phyloP scores from a whole-genome alignment of 345 rosid genomes.

The Pseudoturritis turrita region DNA sequence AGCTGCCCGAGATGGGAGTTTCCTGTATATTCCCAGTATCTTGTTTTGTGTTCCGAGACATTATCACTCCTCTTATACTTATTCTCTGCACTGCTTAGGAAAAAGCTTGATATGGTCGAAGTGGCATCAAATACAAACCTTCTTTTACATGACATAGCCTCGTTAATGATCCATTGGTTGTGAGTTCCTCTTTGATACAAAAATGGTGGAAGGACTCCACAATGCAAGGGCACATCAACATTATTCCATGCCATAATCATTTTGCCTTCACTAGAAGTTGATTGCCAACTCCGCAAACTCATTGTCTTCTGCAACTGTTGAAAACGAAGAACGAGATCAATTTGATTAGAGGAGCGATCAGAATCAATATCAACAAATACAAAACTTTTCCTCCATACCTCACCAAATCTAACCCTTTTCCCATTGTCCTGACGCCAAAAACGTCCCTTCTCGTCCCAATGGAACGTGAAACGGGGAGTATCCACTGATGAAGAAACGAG shows the following conservation, averaged over 20 bases:
- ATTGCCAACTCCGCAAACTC: constrained; percentile 20
- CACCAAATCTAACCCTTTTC: constrained; percentile 36
- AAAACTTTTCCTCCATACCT: constrained; percentile 49
- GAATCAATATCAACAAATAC: not conserved
- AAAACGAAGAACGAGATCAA: constrained; percentile 36
- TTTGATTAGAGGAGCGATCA: not conserved
- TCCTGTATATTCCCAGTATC: constrained; percentile 72
- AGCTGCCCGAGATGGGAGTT: constrained; percentile 66
- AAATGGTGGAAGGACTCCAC: constrained; percentile 84
- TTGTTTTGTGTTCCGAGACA: constrained; percentile 22
- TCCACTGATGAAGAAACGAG: constrained; percentile 58
- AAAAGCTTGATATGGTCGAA: constrained; percentile 51
- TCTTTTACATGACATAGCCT: constrained; percentile 50
- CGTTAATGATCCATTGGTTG: constrained; percentile 66
- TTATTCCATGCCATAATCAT: constrained; percentile 81
- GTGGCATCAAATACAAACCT: constrained; percentile 87
- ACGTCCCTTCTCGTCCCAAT: constrained; percentile 46
- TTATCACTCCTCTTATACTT: constrained; percentile 16
- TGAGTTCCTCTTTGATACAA: constrained; percentile 64
- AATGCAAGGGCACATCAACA: constrained; percentile 47
- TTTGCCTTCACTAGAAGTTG: constrained; percentile 43
- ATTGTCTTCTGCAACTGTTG: constrained; percentile 71
- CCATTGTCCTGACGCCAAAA: constrained; percentile 56
- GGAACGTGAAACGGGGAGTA: constrained; percentile 51
- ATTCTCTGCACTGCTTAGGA: constrained; percentile 24